Evolutionary conservation across 2,329 filamentous ascomycete species (phyloP).

Genomic region (Raffaelea ambrosiae): DNA sequence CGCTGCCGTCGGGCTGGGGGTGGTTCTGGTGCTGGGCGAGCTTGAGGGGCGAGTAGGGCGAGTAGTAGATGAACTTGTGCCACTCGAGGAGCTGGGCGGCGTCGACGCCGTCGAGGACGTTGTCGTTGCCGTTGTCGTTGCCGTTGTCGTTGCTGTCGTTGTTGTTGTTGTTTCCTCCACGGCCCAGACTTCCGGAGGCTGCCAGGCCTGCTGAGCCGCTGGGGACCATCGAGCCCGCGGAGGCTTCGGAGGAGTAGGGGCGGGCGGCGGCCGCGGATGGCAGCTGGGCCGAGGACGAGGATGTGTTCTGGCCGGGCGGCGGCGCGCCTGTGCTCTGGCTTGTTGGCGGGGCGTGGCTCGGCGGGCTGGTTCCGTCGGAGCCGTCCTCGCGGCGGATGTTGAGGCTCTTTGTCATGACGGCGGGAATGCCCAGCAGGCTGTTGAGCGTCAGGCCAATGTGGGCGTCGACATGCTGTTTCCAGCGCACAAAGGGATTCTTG

Average conservation of each 20-base stretch:
- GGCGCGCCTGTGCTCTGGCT: too few relatives aligned
- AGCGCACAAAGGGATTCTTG: constrained; percentile 30
- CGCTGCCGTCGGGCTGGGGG: constrained; percentile 4
- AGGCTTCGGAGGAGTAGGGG: too few relatives aligned
- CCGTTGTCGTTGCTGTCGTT: background rate
- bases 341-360: too few relatives aligned
- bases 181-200: too few relatives aligned
- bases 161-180: background rate
- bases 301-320: too few relatives aligned
- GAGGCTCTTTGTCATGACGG: constrained; percentile 18
- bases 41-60: constrained; percentile 35
- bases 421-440: constrained; percentile 17
- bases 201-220: too few relatives aligned
- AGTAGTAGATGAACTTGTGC: constrained; percentile 26
- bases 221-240: too few relatives aligned
- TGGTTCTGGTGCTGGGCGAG: constrained; percentile 26
- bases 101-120: constrained; percentile 11
- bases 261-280: too few relatives aligned
- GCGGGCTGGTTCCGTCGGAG: constrained; percentile 1
- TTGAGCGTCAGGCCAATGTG: constrained; percentile 25
- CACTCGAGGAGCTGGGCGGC: constrained; percentile 17
- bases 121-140: constrained; percentile 1
- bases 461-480: constrained; percentile 31
- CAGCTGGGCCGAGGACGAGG: too few relatives aligned
- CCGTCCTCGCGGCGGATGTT: constrained; percentile 10